Evolutionary conservation across 164 flowering plant genomes (phyloP).

Genomic region (Tinospora cordifolia): DNA sequence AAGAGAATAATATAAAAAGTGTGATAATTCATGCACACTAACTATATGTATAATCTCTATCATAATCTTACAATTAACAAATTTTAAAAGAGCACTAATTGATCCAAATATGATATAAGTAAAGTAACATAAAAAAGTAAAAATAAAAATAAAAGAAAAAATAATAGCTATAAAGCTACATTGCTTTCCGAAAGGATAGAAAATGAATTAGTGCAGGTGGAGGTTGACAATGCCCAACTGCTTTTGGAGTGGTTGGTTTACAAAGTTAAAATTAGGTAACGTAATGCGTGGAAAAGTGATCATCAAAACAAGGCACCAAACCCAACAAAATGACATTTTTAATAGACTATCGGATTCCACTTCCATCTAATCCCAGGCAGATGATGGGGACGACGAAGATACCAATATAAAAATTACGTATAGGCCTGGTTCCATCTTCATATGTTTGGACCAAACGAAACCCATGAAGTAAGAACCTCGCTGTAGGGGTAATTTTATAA

Average conservation of each 20-base stretch:
- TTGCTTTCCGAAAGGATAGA: neutral
- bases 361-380: neutral
- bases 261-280: slow-evolving; percentile 11
- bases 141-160: neutral
- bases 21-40: too few relatives aligned
- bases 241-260: slow-evolving; percentile 31
- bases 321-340: slow-evolving; percentile 3
- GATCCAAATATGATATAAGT: neutral
- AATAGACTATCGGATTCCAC: slow-evolving; percentile 30
- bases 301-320: slow-evolving; percentile 18
- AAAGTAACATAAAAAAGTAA: neutral
- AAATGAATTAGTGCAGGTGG: slow-evolving; percentile 30
- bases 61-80: neutral
- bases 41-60: too few relatives aligned
- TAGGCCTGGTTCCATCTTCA: neutral
- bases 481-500: neutral
- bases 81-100: neutral
- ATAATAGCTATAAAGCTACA: too few relatives aligned
- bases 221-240: slow-evolving; percentile 27
- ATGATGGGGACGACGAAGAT: slow-evolving; percentile 2
- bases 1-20: too few relatives aligned
- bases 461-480: neutral
- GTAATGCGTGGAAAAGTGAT: slow-evolving; percentile 13
- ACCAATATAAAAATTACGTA: neutral
- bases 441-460: neutral